Evolutionary conservation across 2,329 filamentous ascomycete genomes (phyloP).

Genomic region (Penicillium sp.): DNA sequence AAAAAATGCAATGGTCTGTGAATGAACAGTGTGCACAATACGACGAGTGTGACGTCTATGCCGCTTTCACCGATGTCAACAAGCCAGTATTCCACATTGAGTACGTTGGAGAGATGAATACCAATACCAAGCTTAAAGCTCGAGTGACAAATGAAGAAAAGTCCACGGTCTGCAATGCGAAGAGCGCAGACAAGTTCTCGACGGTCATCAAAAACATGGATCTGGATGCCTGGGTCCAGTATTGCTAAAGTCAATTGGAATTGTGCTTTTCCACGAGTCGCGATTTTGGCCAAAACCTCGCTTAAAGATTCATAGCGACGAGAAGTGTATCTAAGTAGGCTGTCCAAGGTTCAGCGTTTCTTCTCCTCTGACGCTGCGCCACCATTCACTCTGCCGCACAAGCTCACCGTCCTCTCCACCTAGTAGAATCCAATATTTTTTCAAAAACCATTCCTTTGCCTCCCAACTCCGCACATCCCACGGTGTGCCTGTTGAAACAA

Average conservation of each 20-base stretch:
- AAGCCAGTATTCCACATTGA: slow-evolving; percentile 75
- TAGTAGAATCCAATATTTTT: too few relatives aligned
- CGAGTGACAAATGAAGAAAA: slow-evolving; percentile 34
- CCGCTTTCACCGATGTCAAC: slow-evolving; percentile 55
- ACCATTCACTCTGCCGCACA: too few relatives aligned
- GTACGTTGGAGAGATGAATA: slow-evolving; percentile 52
- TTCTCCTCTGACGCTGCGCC: too few relatives aligned
- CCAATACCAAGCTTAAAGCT: slow-evolving; percentile 17
- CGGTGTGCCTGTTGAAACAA: too few relatives aligned
- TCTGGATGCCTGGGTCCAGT: slow-evolving; percentile 62
- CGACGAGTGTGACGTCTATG: slow-evolving; percentile 58
- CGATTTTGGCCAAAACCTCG: too few relatives aligned
- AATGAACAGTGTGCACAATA: slow-evolving; percentile 68
- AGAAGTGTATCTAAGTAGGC: too few relatives aligned
- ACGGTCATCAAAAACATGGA: slow-evolving; percentile 66
- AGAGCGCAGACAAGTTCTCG: slow-evolving; percentile 54
- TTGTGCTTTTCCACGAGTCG: too few relatives aligned
- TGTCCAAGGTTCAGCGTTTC: too few relatives aligned
- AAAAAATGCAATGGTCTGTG: slow-evolving; percentile 62
- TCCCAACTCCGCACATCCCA: too few relatives aligned
- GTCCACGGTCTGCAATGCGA: slow-evolving; percentile 48
- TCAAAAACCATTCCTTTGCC: too few relatives aligned
- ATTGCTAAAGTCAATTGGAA: slow-evolving; percentile 40
- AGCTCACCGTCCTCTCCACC: too few relatives aligned
- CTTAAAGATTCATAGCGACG: too few relatives aligned